Percentiles rank a stretch among this genome's conserved stretches.
phyloP scores from a whole-genome alignment of 306 rosid species.

The Quercus alba region DNA sequence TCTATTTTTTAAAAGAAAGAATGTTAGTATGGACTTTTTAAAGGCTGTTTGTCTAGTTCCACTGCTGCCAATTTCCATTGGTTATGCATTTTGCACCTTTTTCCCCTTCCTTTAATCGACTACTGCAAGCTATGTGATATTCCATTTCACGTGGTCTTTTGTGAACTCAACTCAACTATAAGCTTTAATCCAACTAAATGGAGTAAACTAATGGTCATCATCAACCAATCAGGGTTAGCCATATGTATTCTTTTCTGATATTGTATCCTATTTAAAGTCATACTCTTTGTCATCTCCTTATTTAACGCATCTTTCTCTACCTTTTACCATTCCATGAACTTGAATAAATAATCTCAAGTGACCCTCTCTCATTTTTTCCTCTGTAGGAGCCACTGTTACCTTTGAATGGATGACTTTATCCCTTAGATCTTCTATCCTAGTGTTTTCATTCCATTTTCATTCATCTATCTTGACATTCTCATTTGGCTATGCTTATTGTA shows the following conservation, averaged over 20 bases:
- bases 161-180: background rate
- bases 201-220: background rate
- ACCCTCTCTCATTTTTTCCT: background rate
- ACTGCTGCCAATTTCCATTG: background rate
- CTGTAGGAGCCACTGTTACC: background rate
- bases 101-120: background rate
- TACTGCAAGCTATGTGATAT: background rate
- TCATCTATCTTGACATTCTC: no score
- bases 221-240: no score
- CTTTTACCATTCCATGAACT: background rate
- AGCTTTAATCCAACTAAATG: background rate
- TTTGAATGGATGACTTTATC: background rate
- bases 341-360: background rate
- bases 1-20: background rate
- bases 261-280: background rate
- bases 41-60: background rate
- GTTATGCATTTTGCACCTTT: background rate
- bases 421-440: background rate
- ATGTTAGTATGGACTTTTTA: background rate
- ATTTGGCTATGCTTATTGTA: no score
- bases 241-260: background rate
- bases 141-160: background rate
- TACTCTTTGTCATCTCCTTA: background rate
- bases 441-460: no score
- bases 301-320: background rate